These are phyloP conservation scores for Rhynchosporium agropyri DNA, from an alignment of 2,329 filamentous ascomycete genomes.

Conservation along the genomic window DNA sequence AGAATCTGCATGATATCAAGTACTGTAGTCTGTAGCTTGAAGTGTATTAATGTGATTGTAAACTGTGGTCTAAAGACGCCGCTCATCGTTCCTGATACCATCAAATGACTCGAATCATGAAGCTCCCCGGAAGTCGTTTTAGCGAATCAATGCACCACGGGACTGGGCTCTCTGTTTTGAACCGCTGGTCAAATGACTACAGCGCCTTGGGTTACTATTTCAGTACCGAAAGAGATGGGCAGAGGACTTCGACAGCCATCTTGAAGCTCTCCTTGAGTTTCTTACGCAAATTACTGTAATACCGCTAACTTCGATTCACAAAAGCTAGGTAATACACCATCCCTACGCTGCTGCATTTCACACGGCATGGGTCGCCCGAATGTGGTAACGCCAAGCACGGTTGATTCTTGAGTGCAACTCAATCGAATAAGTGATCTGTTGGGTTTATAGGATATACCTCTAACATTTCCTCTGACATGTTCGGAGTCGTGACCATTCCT, in stretches of 20 bases:
- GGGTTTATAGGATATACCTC: not conserved
- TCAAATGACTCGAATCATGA: constrained; percentile 12
- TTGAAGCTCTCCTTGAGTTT: too few species aligned
- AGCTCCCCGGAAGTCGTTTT: not conserved
- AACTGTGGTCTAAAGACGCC: not conserved
- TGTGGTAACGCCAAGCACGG: not conserved
- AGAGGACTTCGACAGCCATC: not conserved
- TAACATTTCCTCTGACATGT: too few species aligned
- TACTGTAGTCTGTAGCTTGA: too few species aligned
- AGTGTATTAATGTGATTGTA: not conserved
- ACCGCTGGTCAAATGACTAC: constrained; percentile 12
- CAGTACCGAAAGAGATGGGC: not conserved
- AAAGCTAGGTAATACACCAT: too few species aligned
- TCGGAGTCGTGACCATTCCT: too few species aligned
- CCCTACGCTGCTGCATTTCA: too few species aligned
- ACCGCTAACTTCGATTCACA: too few species aligned
- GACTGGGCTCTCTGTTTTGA: constrained; percentile 8
- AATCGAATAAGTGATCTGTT: not conserved
- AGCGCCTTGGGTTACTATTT: not conserved
- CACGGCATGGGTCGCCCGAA: not conserved
- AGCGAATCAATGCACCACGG: constrained; percentile 22
- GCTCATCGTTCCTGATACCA: constrained; percentile 8
- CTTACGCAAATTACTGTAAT: too few species aligned
- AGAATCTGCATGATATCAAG: not conserved
- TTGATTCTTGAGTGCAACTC: not conserved